A percentile compares a stretch with the other conserved stretches of the same genome.
Evolutionary conservation across 1,284 basidiomycete species (phyloP).

Genomic region (Pseudozyma sp.): DNA sequence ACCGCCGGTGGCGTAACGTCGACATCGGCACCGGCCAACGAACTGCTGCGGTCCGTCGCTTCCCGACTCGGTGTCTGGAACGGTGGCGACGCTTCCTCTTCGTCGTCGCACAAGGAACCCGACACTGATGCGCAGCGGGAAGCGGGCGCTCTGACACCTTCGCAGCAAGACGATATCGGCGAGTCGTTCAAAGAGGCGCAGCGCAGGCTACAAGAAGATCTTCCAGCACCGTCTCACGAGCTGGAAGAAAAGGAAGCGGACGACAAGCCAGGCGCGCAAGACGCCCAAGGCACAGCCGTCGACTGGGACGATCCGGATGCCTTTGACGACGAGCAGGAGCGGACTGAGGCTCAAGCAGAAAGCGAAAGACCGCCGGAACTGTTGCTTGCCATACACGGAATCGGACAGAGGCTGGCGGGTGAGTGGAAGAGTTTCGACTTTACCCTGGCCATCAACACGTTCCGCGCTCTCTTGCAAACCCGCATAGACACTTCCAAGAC

Average conservation of each 20-base stretch:
- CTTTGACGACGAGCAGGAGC: slow-evolving; percentile 48
- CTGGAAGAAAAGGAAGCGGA: neutral
- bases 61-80: slow-evolving; percentile 40
- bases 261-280: slow-evolving; percentile 12
- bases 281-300: slow-evolving; percentile 13
- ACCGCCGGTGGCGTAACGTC: slow-evolving; percentile 29
- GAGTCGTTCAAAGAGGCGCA: slow-evolving; percentile 54
- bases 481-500: slow-evolving; percentile 49
- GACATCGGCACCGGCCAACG: slow-evolving; percentile 40
- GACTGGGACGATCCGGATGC: slow-evolving; percentile 50
- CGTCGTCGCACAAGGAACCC: slow-evolving; percentile 5
- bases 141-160: slow-evolving; percentile 22
- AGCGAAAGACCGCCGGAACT: slow-evolving; percentile 44
- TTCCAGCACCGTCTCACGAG: slow-evolving; percentile 11
- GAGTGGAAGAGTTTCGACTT: slow-evolving; percentile 58
- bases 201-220: slow-evolving; percentile 30
- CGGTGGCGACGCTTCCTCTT: slow-evolving; percentile 8
- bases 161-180: slow-evolving; percentile 38
- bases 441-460: slow-evolving; percentile 53
- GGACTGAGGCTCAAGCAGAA: slow-evolving; percentile 18
- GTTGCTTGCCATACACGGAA: slow-evolving; percentile 57
- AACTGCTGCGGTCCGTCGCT: slow-evolving; percentile 47
- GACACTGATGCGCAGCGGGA: neutral
- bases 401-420: slow-evolving; percentile 59
- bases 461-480: slow-evolving; percentile 50